phyloP scores from a whole-genome alignment of 1,284 basidiomycete species.

The Ganoderma boninense region DNA sequence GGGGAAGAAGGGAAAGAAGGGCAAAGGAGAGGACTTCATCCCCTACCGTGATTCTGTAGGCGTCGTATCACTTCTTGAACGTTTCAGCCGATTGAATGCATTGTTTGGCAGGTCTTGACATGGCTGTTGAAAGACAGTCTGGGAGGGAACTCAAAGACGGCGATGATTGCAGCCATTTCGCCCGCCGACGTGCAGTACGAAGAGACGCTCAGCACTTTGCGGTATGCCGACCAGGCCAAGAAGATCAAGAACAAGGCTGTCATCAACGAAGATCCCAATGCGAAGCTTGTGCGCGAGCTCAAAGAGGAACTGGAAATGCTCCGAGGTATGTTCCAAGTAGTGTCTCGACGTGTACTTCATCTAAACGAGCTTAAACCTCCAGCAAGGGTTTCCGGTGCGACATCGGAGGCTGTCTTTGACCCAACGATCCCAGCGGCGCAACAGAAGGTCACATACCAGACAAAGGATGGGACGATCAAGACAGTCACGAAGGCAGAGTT shows the following conservation, averaged over 20 bases:
- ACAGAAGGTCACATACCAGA: slow-evolving; percentile 95
- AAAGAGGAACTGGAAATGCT: slow-evolving; percentile 97
- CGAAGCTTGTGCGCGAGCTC: slow-evolving; percentile 96
- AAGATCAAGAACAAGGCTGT: slow-evolving; percentile 99
- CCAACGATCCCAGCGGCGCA: slow-evolving; percentile 91
- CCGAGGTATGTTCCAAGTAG: slow-evolving; percentile 60
- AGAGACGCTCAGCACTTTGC: slow-evolving; percentile 93
- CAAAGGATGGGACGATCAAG: slow-evolving; percentile 93
- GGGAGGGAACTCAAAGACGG: slow-evolving; percentile 94
- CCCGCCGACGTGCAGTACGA: slow-evolving; percentile 93
- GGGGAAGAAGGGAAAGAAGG: slow-evolving; percentile 83
- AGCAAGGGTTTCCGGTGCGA: slow-evolving; percentile 76
- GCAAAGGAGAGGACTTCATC: slow-evolving; percentile 88
- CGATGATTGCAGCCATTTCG: slow-evolving; percentile 98
- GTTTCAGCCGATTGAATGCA: neutral
- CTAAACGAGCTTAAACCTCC: slow-evolving; percentile 7
- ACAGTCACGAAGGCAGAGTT: slow-evolving; percentile 97
- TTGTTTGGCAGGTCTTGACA: slow-evolving; percentile 78
- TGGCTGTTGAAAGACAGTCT: slow-evolving; percentile 98
- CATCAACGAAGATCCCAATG: slow-evolving; percentile 99
- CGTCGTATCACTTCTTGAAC: slow-evolving; percentile 19
- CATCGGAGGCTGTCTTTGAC: slow-evolving; percentile 84
- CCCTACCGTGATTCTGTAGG: slow-evolving; percentile 94
- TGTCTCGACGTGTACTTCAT: slow-evolving; percentile 11
- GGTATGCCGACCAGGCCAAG: slow-evolving; percentile 99